Evolutionary conservation across 148 eudicot species (phyloP).

Genomic region (Fagopyrum homotropicum): DNA sequence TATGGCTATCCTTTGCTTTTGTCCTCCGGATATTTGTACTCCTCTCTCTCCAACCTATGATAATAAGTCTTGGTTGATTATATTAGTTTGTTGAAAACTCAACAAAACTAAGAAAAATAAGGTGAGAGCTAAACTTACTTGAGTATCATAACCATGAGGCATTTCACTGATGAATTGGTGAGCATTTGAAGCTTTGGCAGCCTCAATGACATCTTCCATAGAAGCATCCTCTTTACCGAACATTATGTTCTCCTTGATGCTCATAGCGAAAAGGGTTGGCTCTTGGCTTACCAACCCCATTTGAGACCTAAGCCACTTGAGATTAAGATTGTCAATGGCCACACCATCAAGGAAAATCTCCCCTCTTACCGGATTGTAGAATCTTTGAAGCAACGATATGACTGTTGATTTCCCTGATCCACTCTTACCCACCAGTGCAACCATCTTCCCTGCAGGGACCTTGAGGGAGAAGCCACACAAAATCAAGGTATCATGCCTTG

Average conservation of each 20-base stretch:
- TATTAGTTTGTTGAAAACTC: too few species aligned
- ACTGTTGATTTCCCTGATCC: too few species aligned
- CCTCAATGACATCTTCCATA: constrained; percentile 23
- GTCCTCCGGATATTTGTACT: constrained; percentile 49
- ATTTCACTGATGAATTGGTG: constrained; percentile 30
- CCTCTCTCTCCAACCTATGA: constrained; percentile 47
- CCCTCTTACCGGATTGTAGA: constrained; percentile 27
- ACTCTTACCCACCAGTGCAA: too few species aligned
- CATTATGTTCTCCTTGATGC: constrained; percentile 30
- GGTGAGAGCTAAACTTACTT: constrained; percentile 13
- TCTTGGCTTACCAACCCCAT: constrained; percentile 18
- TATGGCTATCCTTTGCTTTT: constrained; percentile 49
- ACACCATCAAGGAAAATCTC: constrained; percentile 30
- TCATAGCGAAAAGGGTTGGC: constrained; percentile 27
- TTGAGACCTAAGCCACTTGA: constrained; percentile 32
- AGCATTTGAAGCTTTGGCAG: constrained; percentile 34
- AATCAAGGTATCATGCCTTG: constrained; percentile 26
- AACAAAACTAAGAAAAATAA: too few species aligned
- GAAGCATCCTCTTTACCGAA: constrained; percentile 33
- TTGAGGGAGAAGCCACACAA: too few species aligned
- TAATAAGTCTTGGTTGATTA: too few species aligned
- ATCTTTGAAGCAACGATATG: constrained; percentile 25
- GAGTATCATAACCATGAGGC: constrained; percentile 32
- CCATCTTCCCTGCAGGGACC: too few species aligned
- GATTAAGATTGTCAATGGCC: constrained; percentile 25